Conservation (phyloP, 805 yeast genomes). For the Lipomyces sp. region DNA sequence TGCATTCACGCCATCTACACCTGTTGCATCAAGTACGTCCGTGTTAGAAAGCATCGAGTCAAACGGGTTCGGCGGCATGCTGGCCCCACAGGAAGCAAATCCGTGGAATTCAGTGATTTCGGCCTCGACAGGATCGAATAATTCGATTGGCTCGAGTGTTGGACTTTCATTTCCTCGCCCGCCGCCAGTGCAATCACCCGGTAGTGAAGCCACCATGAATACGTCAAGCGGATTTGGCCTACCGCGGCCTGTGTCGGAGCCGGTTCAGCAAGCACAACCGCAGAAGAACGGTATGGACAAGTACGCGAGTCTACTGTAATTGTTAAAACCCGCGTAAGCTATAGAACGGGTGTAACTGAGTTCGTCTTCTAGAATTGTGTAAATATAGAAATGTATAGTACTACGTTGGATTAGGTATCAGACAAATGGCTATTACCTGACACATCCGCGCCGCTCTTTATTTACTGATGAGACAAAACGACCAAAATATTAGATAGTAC, state of each 20-base stretch:
- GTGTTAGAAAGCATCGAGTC: not conserved
- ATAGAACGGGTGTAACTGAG: not conserved
- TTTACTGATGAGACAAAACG: not conserved
- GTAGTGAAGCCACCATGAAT: not conserved
- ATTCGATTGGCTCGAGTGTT: not conserved
- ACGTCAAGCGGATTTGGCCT: slow-evolving; percentile 13
- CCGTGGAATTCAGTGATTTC: slow-evolving; percentile 21
- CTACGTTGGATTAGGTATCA: not conserved
- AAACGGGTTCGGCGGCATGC: not conserved
- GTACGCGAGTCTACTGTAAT: slow-evolving; percentile 33
- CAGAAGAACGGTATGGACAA: slow-evolving; percentile 20
- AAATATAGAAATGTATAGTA: not conserved
- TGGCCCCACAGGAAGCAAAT: slow-evolving; percentile 4
- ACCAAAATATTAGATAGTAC: not conserved
- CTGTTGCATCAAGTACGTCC: not conserved
- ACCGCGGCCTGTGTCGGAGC: slow-evolving; percentile 23
- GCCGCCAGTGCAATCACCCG: not conserved
- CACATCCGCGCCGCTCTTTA: not conserved
- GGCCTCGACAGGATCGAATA: not conserved
- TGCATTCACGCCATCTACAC: not conserved
- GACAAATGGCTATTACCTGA: not conserved
- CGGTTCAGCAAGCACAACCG: slow-evolving; percentile 2
- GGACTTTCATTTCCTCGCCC: not conserved
- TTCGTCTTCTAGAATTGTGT: not conserved
- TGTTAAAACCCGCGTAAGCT: not conserved